These are phyloP conservation scores for Plectranthus barbatus DNA, from an alignment of 257 asterid genomes.

Conservation along the genomic window DNA sequence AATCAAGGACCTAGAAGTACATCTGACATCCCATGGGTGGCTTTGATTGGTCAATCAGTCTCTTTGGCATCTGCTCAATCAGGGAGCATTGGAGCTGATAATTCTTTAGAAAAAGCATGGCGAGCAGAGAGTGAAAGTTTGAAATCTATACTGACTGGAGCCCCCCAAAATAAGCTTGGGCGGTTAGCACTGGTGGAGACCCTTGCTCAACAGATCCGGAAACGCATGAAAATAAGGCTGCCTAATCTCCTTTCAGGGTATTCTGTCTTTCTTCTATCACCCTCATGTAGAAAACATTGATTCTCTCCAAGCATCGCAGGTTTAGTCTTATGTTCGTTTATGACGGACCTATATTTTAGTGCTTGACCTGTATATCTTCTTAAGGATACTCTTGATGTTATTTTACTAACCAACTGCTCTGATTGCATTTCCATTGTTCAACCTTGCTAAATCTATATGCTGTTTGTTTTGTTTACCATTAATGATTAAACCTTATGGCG, in stretches of 20 bases:
- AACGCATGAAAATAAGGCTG: constrained; percentile 81
- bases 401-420: constrained; percentile 1
- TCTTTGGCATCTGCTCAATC: constrained; percentile 89
- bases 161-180: constrained; percentile 93
- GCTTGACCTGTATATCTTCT: not conserved
- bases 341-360: not conserved
- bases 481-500: not conserved
- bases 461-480: not conserved
- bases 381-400: not conserved
- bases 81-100: constrained; percentile 68
- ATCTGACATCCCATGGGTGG: constrained; percentile 95
- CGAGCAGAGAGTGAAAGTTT: constrained; percentile 86
- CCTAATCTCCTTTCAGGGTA: constrained; percentile 94
- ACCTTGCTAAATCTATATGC: not conserved
- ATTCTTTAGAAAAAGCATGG: constrained; percentile 95
- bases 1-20: constrained; percentile 96
- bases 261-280: constrained; percentile 1
- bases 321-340: not conserved
- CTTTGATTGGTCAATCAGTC: constrained; percentile 95
- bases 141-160: constrained; percentile 77
- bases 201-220: constrained; percentile 84
- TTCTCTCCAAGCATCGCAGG: not conserved
- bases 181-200: constrained; percentile 94
- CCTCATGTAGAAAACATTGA: not conserved
- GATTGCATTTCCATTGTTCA: not conserved